Evolutionary conservation across 2,329 filamentous ascomycete species (phyloP), one percentile per base, ranked within the genome.

Genomic region (Aureobasidium sp.): DNA sequence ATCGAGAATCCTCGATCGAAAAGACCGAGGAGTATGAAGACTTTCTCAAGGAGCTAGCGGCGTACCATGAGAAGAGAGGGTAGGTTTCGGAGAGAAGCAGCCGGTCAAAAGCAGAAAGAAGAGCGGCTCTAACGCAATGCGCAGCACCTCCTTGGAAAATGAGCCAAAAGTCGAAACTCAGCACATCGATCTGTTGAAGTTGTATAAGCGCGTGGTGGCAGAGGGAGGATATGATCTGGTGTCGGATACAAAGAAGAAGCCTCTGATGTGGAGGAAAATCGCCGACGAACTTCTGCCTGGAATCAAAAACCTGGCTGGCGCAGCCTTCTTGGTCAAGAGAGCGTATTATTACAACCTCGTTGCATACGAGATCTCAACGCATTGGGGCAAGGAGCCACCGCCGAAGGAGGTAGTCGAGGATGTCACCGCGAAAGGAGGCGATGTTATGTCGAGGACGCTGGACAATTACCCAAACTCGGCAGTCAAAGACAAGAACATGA

Each of bases 311-410:
- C 85, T 90, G 64, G 83, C 90, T 7, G 90, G 90, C n/a, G 85
- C 91, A 63, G 91, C 90, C 15, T 96, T 95, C 76, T 84, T 88
- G 63, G 79, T 96, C 62, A 96, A 96, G 77, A 88, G 89, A 62
- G 86, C 89, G 65, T 96, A 94, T 77, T 95, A 95, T 79, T 92
- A 91, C 74, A 91, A 93, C 69, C 82, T 96, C 48, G 88, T 88
- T 13, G 91, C 92, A 1, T 96, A 89, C 75, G 92, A 96, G 75
- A 94, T 96, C 70, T 84, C 84, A 51, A 87, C 85, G 12, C 77
- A 92, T 46, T 88, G 92, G 76, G 83, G 86, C 60, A 86, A 88
- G 74, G 89, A 92, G 65, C 92, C 92, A 0, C 92, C 92, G 17
- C 90, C 91, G 6, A 91, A 89, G 68, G 90, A 95, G 69, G 95